A percentile compares a stretch with the other conserved stretches of the same genome.
These are phyloP conservation scores for Westerdykella ornata DNA, from an alignment of 2,329 filamentous ascomycete species.

Conservation along the genomic window DNA sequence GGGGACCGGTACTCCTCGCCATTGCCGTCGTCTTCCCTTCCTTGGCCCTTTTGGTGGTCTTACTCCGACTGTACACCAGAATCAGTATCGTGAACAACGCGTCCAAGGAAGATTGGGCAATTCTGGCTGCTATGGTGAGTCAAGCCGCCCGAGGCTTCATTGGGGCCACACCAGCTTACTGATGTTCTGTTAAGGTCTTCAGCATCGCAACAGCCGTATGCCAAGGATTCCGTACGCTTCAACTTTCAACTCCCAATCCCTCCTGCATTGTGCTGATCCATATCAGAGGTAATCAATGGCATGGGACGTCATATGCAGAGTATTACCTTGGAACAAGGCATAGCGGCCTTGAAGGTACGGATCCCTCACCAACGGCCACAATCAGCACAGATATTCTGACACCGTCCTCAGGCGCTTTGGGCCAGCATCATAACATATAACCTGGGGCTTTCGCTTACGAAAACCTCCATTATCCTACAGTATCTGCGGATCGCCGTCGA, in stretches of 20 bases:
- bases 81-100: constrained; percentile 9
- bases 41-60: constrained; percentile 8
- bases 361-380: not conserved
- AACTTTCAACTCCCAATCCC: not conserved
- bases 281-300: constrained; percentile 13
- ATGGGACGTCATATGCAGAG: constrained; percentile 15
- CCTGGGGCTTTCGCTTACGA: constrained; percentile 10
- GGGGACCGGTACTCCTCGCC: constrained; percentile 9
- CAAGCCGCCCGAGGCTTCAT: not conserved
- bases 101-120: constrained; percentile 11
- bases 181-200: constrained; percentile 6
- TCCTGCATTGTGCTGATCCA: not conserved
- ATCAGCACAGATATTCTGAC: not conserved
- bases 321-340: constrained; percentile 11
- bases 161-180: not conserved
- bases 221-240: constrained; percentile 12
- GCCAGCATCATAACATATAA: constrained; percentile 16
- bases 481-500: constrained; percentile 13
- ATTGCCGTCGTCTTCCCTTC: constrained; percentile 11
- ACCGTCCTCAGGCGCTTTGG: constrained; percentile 7
- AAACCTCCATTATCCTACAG: constrained; percentile 13
- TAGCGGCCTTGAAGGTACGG: constrained; percentile 11
- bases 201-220: constrained; percentile 14
- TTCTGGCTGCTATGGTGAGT: constrained; percentile 11
- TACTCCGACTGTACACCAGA: constrained; percentile 11